Conservation (phyloP, 306 rosid genomes). For the Vicia sativa region DNA sequence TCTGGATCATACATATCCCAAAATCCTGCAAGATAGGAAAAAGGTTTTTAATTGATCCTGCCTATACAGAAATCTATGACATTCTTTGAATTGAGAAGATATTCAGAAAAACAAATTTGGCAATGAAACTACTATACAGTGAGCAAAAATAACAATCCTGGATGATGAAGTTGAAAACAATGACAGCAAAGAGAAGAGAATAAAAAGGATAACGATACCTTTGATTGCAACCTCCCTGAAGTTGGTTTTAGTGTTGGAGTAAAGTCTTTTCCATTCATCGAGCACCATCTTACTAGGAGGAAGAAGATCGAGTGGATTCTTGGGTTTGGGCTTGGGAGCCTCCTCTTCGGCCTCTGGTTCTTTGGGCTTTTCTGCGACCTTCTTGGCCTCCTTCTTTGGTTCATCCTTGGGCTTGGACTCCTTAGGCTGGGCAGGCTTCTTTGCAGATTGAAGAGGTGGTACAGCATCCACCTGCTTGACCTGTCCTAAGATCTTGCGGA, state of each 20-base stretch:
- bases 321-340: conserved; percentile 92
- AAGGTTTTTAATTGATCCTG: conserved; percentile 35
- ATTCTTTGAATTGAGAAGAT: no score
- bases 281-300: conserved; percentile 87
- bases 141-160: no score
- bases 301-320: conserved; percentile 86
- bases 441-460: conserved; percentile 54
- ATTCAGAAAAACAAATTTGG: no score
- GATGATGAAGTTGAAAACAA: no score
- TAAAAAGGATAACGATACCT: conserved; percentile 63
- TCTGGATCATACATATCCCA: conserved; percentile 94
- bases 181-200: no score
- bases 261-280: conserved; percentile 94
- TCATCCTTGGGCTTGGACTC: conserved; percentile 68
- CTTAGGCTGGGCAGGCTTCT: conserved; percentile 72
- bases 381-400: conserved; percentile 64
- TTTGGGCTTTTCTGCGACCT: conserved; percentile 52
- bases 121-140: no score
- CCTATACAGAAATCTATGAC: no score
- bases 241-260: conserved; percentile 86
- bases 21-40: conserved; percentile 79
- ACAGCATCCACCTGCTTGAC: conserved; percentile 63
- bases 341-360: conserved; percentile 61
- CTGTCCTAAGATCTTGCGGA: conserved; percentile 64
- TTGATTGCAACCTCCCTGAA: conserved; percentile 96